phyloP scores from a whole-genome alignment of 495 filamentous ascomycete genomes.

The Aspergillus mulundensis region DNA sequence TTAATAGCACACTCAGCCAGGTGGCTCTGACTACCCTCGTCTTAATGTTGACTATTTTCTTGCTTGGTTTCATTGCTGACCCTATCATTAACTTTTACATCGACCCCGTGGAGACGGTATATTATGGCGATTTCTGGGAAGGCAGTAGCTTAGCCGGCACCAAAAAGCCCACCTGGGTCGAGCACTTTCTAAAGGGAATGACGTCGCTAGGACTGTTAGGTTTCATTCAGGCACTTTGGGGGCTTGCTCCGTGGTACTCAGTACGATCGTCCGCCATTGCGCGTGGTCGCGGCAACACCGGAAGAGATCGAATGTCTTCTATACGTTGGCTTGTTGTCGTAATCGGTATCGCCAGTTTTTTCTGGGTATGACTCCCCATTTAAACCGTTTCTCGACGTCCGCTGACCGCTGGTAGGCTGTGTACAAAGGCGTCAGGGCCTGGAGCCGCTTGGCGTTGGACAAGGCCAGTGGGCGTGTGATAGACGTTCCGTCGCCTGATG shows the following conservation, averaged over 20 bases:
- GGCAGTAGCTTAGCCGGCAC: constrained; percentile 34
- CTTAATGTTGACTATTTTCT: constrained; percentile 64
- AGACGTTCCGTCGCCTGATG: constrained; percentile 74
- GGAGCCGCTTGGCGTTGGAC: constrained; percentile 65
- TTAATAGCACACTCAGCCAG: constrained; percentile 64
- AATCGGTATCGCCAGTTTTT: constrained; percentile 75
- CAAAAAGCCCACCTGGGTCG: constrained; percentile 57
- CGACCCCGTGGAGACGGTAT: constrained; percentile 60
- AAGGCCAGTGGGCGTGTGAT: constrained; percentile 73
- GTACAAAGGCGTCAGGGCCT: constrained; percentile 71
- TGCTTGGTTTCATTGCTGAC: constrained; percentile 87
- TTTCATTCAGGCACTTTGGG: constrained; percentile 74
- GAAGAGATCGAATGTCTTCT: constrained; percentile 67
- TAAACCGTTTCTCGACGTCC: constrained; percentile 16
- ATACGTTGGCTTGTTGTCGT: constrained; percentile 74
- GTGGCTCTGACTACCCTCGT: constrained; percentile 64
- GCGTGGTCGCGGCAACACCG: constrained; percentile 53
- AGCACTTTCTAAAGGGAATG: constrained; percentile 85
- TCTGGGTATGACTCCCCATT: constrained; percentile 59
- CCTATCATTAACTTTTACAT: constrained; percentile 86
- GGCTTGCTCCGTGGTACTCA: constrained; percentile 70
- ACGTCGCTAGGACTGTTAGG: constrained; percentile 80
- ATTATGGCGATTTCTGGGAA: constrained; percentile 36
- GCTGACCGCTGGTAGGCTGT: constrained; percentile 54
- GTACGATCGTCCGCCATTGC: constrained; percentile 52